Conservation (phyloP, 2,329 filamentous ascomycete species). For the Ophiocordyceps robertsii region DNA sequence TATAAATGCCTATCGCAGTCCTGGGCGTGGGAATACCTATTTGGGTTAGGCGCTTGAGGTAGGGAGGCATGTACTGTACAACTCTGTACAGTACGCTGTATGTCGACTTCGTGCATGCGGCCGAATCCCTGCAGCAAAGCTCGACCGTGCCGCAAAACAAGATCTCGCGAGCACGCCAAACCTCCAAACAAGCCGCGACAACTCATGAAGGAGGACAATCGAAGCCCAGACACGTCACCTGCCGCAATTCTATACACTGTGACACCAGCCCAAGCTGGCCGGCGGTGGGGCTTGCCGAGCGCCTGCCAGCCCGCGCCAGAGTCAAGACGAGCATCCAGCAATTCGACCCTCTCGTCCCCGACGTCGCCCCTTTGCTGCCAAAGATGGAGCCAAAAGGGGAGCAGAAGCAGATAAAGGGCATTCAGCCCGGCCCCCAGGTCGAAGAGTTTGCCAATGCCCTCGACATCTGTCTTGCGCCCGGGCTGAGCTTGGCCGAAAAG, state of each 20-base stretch:
- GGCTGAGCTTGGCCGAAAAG: constrained; percentile 36
- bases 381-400: too few relatives aligned
- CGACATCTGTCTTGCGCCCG: constrained; percentile 53
- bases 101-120: too few relatives aligned
- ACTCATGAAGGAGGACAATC: too few relatives aligned
- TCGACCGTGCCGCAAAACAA: constrained; percentile 9
- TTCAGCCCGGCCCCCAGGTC: constrained; percentile 65
- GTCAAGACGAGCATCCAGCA: neutral
- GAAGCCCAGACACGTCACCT: too few relatives aligned
- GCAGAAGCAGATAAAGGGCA: constrained; percentile 11
- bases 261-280: neutral
- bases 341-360: neutral
- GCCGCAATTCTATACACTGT: too few relatives aligned
- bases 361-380: too few relatives aligned
- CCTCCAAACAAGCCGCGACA: neutral
- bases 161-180: neutral
- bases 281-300: neutral
- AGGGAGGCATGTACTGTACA: too few relatives aligned
- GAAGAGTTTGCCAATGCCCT: constrained; percentile 75
- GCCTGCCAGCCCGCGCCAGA: neutral
- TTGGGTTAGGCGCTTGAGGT: too few relatives aligned
- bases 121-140: neutral
- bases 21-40: neutral
- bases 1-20: neutral
- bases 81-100: too few relatives aligned